Evolutionary conservation across 345 rosid genomes (phyloP).

Genomic region (Hibiscus tridactylites): DNA sequence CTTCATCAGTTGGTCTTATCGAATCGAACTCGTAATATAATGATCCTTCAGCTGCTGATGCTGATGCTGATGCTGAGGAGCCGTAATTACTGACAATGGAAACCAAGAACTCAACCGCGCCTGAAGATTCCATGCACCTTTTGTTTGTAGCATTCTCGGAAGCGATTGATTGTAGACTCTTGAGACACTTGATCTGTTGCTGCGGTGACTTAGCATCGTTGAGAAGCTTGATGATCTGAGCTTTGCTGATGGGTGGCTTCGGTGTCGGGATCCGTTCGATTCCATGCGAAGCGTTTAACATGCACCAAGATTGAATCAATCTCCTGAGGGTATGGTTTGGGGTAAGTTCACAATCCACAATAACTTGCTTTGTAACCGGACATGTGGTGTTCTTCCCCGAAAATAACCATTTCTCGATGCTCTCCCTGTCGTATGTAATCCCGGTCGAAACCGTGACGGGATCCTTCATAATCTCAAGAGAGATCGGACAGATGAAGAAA

Average conservation of each 20-base stretch:
- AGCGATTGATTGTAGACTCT: slow-evolving; percentile 41
- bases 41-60: slow-evolving; percentile 14
- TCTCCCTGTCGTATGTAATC: slow-evolving; percentile 61
- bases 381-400: slow-evolving; percentile 33
- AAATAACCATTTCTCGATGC: slow-evolving; percentile 67
- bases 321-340: slow-evolving; percentile 89
- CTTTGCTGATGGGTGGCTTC: slow-evolving; percentile 49
- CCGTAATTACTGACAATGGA: slow-evolving; percentile 18
- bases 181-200: slow-evolving; percentile 39
- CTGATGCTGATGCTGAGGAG: slow-evolving; percentile 15
- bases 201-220: slow-evolving; percentile 29
- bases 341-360: slow-evolving; percentile 49
- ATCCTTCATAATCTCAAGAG: slow-evolving; percentile 68
- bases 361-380: slow-evolving; percentile 64
- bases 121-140: slow-evolving; percentile 65
- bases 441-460: slow-evolving; percentile 58
- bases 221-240: slow-evolving; percentile 55
- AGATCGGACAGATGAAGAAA: slow-evolving; percentile 61
- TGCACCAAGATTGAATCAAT: slow-evolving; percentile 89
- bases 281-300: slow-evolving; percentile 67
- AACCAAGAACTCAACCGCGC: slow-evolving; percentile 61
- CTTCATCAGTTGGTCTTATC: slow-evolving; percentile 36
- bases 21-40: slow-evolving; percentile 5
- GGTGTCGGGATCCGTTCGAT: slow-evolving; percentile 88
- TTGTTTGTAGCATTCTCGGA: slow-evolving; percentile 49